Evolutionary conservation across 2,329 filamentous ascomycete species (phyloP), one percentile per base, ranked within the genome.

Genomic region (Stagonosporopsis cucurbitacearum): DNA sequence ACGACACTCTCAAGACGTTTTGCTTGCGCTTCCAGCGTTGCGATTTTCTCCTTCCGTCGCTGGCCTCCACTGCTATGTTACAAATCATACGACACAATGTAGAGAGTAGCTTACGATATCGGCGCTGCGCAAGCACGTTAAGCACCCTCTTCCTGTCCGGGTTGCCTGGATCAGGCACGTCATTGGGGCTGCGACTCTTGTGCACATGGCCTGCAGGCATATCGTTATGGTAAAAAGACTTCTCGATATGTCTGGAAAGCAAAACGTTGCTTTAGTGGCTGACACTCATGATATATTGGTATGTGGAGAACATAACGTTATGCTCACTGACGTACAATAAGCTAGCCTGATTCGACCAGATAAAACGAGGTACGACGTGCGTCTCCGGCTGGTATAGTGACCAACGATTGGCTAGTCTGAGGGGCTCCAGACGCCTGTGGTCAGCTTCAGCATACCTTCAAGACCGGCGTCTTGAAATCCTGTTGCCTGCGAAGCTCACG

Each of bases 131-230:
- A 6, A 73, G 45, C 0, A 73, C 67, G 54, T 71, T 73, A 4
- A 73, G 54, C 39, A 71, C 63, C 37, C 70, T 59, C 55, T 71
- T 71, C 30, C 70, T 58, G 40, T 73, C 70, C 4, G 70, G 70
- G 54, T 71, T 58, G 4, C 70, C 69, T 13, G 42, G 40, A 6
- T 58, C 50, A 25, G 70, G 70, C 9, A 72, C 62, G 3, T 49
- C 43, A 20, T 59, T 54, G 9, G 62, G 52, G n/a, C 57, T 67
- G 28, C 60, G 64, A 25, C 60, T 61, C 43, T 67, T 70, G 30
- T 50, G 63, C n/a, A 55, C 56, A 15, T 53, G 60, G 37, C 50
- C 57, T 53, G 52, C 58, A 60, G 67, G 62, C 67, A 68, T 71
- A 17, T 63, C 36, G 61, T 63, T 55, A 67, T 59, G 43, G 8